Percentiles rank a stretch among this genome's conserved stretches.
phyloP scores from a whole-genome alignment of 352 stramenopile species.

The Phytophthora nicotianae region DNA sequence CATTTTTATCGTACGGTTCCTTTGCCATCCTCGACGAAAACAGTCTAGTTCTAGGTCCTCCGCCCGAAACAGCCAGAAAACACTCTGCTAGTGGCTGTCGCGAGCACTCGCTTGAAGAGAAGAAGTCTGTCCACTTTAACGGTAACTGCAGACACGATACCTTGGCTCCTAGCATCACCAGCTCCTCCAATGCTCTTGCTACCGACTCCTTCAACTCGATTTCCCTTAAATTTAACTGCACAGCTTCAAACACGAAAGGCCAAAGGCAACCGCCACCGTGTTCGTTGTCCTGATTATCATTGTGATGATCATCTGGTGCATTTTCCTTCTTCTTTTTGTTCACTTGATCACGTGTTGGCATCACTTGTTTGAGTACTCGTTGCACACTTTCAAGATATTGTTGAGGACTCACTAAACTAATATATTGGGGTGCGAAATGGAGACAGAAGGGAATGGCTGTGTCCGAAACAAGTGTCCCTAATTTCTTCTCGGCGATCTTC shows the following conservation, averaged over 20 bases:
- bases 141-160: slow-evolving; percentile 39
- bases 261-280: background rate
- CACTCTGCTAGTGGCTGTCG: slow-evolving; percentile 36
- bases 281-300: slow-evolving; percentile 4
- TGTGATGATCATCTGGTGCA: background rate
- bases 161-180: slow-evolving; percentile 28
- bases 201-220: slow-evolving; percentile 44
- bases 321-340: background rate
- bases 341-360: background rate
- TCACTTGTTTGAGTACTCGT: slow-evolving; percentile 18
- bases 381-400: slow-evolving; percentile 39
- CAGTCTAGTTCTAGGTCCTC: slow-evolving; percentile 7
- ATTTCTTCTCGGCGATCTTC: slow-evolving; percentile 6
- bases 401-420: slow-evolving; percentile 31
- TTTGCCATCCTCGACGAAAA: slow-evolving; percentile 12
- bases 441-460: slow-evolving; percentile 35
- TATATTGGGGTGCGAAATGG: slow-evolving; percentile 36
- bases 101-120: slow-evolving; percentile 38
- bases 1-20: slow-evolving; percentile 6
- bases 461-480: background rate
- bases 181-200: slow-evolving; percentile 22
- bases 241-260: slow-evolving; percentile 35
- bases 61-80: slow-evolving; percentile 24
- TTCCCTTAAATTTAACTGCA: slow-evolving; percentile 45
- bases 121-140: slow-evolving; percentile 39